These are phyloP conservation scores for Trichoderma aggressivum DNA, from an alignment of 2,329 filamentous ascomycete genomes.

Conservation along the genomic window DNA sequence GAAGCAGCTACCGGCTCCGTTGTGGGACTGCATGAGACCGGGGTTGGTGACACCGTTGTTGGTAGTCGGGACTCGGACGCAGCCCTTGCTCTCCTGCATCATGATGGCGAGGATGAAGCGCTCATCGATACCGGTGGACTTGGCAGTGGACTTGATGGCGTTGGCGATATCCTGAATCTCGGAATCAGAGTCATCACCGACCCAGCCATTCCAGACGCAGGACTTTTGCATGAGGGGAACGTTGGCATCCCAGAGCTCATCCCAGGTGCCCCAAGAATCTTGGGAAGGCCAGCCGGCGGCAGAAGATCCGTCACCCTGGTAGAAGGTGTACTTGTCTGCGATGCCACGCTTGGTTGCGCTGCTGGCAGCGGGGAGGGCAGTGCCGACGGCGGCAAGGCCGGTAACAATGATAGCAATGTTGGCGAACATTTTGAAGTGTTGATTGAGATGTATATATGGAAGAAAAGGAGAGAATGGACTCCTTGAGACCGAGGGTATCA, in stretches of 20 bases:
- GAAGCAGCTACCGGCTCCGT: conserved; percentile 38
- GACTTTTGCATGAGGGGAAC: conserved; percentile 20
- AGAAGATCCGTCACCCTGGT: conserved; percentile 24
- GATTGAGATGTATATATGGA: not conserved
- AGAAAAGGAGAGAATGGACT: not conserved
- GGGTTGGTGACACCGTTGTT: conserved; percentile 42
- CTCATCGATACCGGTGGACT: conserved; percentile 32
- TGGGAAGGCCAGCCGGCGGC: conserved; percentile 24
- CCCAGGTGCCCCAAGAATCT: conserved; percentile 22
- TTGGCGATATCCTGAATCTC: conserved; percentile 19
- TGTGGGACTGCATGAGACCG: conserved; percentile 40
- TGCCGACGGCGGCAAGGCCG: conserved; percentile 12
- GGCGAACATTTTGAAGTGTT: conserved; percentile 14
- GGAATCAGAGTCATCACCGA: conserved; percentile 14
- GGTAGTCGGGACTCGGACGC: conserved; percentile 41
- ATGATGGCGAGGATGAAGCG: conserved; percentile 44
- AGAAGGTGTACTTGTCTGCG: conserved; percentile 21
- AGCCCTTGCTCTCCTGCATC: conserved; percentile 45
- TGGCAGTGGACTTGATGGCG: conserved; percentile 34
- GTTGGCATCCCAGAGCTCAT: conserved; percentile 23
- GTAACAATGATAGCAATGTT: conserved; percentile 12
- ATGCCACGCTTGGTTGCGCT: not conserved
- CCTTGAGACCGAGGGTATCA: not conserved
- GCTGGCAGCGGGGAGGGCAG: not conserved
- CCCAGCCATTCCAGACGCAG: conserved; percentile 23